Percentiles rank a stretch among this genome's conserved stretches.
Conservation (phyloP, 1,284 basidiomycete species). For the Phenoliferia sp. region DNA sequence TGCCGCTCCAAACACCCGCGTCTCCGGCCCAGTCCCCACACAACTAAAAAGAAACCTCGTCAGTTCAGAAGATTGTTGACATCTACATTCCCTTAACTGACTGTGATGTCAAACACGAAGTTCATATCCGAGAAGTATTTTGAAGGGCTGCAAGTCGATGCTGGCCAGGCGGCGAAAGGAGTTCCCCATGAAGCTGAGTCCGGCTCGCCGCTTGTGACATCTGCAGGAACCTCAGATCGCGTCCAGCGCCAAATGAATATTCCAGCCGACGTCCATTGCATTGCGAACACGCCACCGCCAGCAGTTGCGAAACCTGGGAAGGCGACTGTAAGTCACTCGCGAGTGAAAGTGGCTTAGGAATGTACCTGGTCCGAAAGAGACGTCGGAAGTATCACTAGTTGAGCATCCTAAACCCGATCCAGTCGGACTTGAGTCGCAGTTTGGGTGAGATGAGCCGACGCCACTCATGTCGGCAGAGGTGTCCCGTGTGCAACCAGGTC, state of each 20-base stretch:
- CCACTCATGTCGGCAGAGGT: background rate
- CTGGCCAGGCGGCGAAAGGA: background rate
- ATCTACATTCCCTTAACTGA: background rate
- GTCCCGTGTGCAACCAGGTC: background rate
- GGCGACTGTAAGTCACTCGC: background rate
- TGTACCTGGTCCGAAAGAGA: background rate
- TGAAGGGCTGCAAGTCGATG: background rate
- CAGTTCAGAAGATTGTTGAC: background rate
- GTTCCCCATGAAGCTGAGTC: background rate
- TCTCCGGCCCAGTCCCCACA: background rate
- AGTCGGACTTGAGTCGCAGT: background rate
- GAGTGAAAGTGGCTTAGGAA: background rate
- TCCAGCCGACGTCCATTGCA: background rate
- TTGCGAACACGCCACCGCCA: background rate
- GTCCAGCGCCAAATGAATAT: background rate
- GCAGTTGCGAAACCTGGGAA: background rate
- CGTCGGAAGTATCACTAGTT: background rate
- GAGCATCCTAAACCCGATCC: background rate
- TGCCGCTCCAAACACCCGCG: background rate
- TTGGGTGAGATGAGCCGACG: background rate
- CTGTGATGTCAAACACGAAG: background rate
- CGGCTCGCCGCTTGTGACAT: background rate
- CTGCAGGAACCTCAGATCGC: background rate
- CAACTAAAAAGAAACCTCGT: background rate
- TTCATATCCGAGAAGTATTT: background rate